Evolutionary conservation across 768 basidiomycete species (phyloP).

Genomic region (Pilatotrama ljubarskyi): DNA sequence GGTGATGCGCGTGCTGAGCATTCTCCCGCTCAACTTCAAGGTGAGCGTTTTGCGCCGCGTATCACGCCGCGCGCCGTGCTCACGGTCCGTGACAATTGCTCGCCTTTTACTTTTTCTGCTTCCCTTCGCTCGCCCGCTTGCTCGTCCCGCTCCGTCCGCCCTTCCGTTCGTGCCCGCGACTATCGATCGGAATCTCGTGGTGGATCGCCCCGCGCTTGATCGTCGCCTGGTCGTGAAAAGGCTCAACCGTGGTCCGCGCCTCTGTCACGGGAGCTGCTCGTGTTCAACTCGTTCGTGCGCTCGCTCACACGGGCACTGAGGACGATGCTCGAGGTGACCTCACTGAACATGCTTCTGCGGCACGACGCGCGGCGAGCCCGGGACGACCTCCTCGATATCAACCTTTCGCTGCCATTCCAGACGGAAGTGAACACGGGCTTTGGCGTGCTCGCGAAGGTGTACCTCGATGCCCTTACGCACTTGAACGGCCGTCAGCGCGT

Average conservation of each 20-base stretch:
- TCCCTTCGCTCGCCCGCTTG: not conserved
- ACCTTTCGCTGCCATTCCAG: slow-evolving; percentile 92
- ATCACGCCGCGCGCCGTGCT: slow-evolving; percentile 1
- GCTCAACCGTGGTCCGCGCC: slow-evolving; percentile 93
- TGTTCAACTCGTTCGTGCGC: slow-evolving; percentile 97
- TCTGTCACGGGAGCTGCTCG: slow-evolving; percentile 91
- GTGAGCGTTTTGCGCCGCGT: slow-evolving; percentile 41
- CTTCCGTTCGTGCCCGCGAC: not conserved
- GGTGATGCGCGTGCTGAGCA: slow-evolving; percentile 95
- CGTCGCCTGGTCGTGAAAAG: slow-evolving; percentile 40
- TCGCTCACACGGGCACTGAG: slow-evolving; percentile 89
- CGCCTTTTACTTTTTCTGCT: slow-evolving; percentile 6
- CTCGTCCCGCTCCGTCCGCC: not conserved
- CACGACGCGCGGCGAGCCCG: slow-evolving; percentile 83
- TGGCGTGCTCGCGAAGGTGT: slow-evolving; percentile 95
- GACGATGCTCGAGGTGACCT: slow-evolving; percentile 86
- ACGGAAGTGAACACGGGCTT: slow-evolving; percentile 97
- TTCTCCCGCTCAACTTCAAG: slow-evolving; percentile 93
- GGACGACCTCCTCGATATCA: slow-evolving; percentile 91
- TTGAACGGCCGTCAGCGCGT: slow-evolving; percentile 80
- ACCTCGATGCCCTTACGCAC: slow-evolving; percentile 89
- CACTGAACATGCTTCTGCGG: slow-evolving; percentile 90
- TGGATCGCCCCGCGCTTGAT: slow-evolving; percentile 7
- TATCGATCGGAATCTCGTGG: slow-evolving; percentile 13
- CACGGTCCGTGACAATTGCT: slow-evolving; percentile 5